A percentile compares a stretch with the other conserved stretches of the same genome.
Conservation (phyloP, 176 grass and related monocot species). For the Chloris gayana region DNA sequence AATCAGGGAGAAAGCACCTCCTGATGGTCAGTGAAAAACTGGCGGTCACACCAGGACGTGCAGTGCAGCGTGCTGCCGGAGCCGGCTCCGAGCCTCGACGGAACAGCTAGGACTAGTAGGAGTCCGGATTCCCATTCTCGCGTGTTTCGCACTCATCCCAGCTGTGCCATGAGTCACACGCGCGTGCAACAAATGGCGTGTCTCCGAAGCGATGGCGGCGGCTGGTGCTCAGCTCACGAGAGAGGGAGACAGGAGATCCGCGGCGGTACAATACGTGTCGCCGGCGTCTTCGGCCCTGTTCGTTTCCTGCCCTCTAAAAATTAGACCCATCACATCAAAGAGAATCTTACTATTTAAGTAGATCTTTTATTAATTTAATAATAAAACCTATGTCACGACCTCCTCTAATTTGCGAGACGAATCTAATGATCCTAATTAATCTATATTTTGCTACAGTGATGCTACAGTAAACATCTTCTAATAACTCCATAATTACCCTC, state of each 20-base stretch:
- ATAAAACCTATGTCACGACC: no score
- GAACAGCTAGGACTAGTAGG: neutral
- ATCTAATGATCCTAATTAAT: no score
- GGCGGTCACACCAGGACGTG: no score
- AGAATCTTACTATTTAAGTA: no score
- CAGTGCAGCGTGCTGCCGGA: no score
- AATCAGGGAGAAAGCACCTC: conserved; percentile 18
- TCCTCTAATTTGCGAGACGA: no score
- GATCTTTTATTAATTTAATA: no score
- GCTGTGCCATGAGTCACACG: neutral
- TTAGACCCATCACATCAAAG: no score
- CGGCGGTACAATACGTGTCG: neutral
- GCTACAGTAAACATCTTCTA: no score
- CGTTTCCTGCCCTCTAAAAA: no score
- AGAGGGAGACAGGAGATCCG: conserved; percentile 23
- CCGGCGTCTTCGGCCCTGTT: neutral
- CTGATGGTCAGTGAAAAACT: conserved; percentile 5
- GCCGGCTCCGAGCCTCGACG: neutral
- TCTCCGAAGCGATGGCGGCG: conserved; percentile 9
- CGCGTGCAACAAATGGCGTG: conserved; percentile 20
- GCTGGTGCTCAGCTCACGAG: neutral
- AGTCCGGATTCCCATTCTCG: conserved; percentile 20
- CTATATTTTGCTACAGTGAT: no score
- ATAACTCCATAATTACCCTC: no score
- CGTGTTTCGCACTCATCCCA: conserved; percentile 20